These are phyloP conservation scores for Alternaria tenuissima DNA, from an alignment of 2,329 filamentous ascomycete species.

Conservation along the genomic window DNA sequence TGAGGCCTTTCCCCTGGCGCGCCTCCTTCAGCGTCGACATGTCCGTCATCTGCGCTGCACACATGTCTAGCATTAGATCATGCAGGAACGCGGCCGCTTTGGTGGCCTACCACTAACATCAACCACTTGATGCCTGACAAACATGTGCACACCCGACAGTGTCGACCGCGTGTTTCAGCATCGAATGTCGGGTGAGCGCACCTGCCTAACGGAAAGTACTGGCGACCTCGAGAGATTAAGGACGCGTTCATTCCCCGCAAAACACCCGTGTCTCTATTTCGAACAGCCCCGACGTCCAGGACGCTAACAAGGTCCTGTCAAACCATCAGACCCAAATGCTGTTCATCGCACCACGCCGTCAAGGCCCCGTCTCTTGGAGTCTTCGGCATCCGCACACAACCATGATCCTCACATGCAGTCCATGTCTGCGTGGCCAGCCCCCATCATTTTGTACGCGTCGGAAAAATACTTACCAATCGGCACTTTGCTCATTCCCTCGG, in stretches of 20 bases:
- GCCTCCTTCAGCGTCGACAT: constrained; percentile 10
- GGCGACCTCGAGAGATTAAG: constrained; percentile 20
- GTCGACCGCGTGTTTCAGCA: constrained; percentile 8
- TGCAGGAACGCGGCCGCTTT: constrained; percentile 32
- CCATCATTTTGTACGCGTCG: background rate
- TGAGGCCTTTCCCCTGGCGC: constrained; percentile 4
- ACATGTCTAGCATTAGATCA: constrained; percentile 10
- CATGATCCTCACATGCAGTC: background rate
- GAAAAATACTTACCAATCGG: constrained; percentile 6
- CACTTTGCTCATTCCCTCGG: constrained; percentile 4
- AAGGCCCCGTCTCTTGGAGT: background rate
- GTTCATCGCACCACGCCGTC: background rate
- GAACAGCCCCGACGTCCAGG: background rate
- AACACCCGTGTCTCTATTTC: constrained; percentile 8
- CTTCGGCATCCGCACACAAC: background rate
- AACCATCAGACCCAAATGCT: background rate
- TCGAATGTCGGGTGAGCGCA: background rate
- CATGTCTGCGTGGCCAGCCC: background rate
- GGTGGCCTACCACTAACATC: constrained; percentile 6
- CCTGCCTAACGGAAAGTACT: constrained; percentile 8
- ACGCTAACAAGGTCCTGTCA: background rate
- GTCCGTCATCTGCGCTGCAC: constrained; percentile 9
- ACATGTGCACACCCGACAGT: constrained; percentile 3
- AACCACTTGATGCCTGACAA: background rate
- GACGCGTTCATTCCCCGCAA: constrained; percentile 16